A percentile compares a stretch with the other conserved stretches of the same genome.
These are phyloP conservation scores for Picea engelmannii DNA, from an alignment of 83 land plant species.

Conservation along the genomic window DNA sequence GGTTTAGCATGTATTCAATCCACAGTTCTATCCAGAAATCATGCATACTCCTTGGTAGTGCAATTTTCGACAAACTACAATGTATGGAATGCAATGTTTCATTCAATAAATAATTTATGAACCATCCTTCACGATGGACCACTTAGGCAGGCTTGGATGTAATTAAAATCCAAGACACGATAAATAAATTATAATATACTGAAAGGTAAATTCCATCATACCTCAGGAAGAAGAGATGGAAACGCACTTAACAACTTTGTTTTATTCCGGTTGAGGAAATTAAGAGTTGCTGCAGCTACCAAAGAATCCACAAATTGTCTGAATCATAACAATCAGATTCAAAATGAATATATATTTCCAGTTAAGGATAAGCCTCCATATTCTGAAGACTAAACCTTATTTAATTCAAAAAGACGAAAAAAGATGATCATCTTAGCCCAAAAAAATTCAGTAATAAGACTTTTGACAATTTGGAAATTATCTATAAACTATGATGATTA, in stretches of 20 bases:
- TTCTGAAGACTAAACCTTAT: too few species aligned
- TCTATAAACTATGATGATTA: too few species aligned
- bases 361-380: too few species aligned
- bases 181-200: not conserved
- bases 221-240: slow-evolving; percentile 89
- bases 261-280: slow-evolving; percentile 75
- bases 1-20: not conserved
- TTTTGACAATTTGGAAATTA: too few species aligned
- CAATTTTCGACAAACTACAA: not conserved
- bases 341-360: too few species aligned
- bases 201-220: slow-evolving; percentile 13
- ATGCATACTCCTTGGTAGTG: not conserved
- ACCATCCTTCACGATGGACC: not conserved
- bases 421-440: too few species aligned
- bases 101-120: not conserved
- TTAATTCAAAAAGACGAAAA: too few species aligned
- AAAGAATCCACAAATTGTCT: slow-evolving; percentile 91
- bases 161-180: not conserved
- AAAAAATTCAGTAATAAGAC: too few species aligned
- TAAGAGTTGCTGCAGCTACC: slow-evolving; percentile 81
- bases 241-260: slow-evolving; percentile 69
- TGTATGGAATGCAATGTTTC: not conserved
- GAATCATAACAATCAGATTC: slow-evolving; percentile 17
- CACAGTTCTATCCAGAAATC: not conserved
- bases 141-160: not conserved